Evolutionary conservation across 2,329 filamentous ascomycete genomes (phyloP).

Genomic region (Xylariaceae sp.): DNA sequence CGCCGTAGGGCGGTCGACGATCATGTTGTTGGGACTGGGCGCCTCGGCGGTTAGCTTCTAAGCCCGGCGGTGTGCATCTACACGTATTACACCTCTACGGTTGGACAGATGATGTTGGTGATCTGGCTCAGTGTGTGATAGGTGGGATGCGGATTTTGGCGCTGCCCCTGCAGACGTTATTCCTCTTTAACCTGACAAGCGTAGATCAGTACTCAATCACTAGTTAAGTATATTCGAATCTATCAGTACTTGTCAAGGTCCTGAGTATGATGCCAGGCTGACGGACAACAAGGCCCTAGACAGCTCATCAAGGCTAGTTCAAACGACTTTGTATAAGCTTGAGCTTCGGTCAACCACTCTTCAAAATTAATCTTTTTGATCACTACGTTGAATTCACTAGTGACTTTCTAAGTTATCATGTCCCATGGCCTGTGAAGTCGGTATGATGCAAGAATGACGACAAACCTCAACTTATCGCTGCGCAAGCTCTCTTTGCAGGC

Average conservation of each 20-base stretch:
- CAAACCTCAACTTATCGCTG: neutral
- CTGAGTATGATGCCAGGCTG: neutral
- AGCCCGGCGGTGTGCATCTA: slow-evolving; percentile 2
- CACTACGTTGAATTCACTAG: too few species aligned
- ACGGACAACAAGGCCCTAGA: too few species aligned
- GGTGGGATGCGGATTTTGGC: slow-evolving; percentile 9
- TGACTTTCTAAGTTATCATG: too few species aligned
- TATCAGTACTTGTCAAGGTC: too few species aligned
- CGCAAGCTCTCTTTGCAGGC: too few species aligned
- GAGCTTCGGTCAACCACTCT: too few species aligned
- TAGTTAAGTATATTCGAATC: too few species aligned
- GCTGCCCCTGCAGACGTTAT: slow-evolving; percentile 3
- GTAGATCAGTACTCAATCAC: neutral
- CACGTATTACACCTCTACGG: too few species aligned
- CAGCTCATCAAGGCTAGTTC: too few species aligned
- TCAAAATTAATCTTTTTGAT: too few species aligned
- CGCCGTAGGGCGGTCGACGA: neutral
- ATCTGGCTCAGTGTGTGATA: slow-evolving; percentile 14
- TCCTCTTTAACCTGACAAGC: neutral
- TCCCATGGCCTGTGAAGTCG: neutral
- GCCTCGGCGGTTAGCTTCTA: slow-evolving; percentile 2
- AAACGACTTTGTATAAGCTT: too few species aligned
- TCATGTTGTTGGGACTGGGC: neutral
- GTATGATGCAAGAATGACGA: neutral
- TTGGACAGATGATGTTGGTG: neutral